Base-by-base conservation (phyloP, 2,329 filamentous ascomycete species). In the Calonectria henricotiae region DNA sequence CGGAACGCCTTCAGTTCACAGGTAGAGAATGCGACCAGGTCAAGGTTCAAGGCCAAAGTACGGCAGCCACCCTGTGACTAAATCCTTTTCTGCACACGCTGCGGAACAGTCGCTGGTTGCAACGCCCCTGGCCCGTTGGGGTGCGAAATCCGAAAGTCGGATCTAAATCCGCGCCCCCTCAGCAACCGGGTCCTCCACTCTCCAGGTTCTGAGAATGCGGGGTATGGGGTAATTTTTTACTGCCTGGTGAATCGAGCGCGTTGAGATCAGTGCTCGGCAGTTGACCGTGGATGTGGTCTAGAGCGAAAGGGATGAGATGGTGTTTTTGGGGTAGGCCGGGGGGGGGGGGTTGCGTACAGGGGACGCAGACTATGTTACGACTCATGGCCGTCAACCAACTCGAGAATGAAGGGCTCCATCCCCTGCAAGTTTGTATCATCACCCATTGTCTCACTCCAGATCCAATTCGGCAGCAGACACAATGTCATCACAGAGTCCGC, bases 221-320 rank as follows among this genome's bases (percentile, higher is more conserved):
- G 67, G 62, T 65, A 65, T 69, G 61, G 67, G 62, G 67, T 65
- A 61, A 51, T 41, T 12, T 32, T 6, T 23, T 20, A n/a, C 37
- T 23, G 5, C 27, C 46, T 23, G 2, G 17, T 9, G 30, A 17
- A 17, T 35, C 25, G 58, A 44, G 39, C 30, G 20, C 27, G 6
- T n/a, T 7, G 23, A 58, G 39, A 55, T 65, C 43, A 32, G n/a
- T 41, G 54, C 44, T 66, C 64, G 64, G 54, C 41, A 61, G 43
- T 43, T 61, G 64, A 2, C 43, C 32, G 44, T 41, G 13, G 32
- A 4, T 11, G 27, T 8, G 20, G 23, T 44, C 20, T 15, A 30
- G 30, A 20, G 20, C 30, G n/a, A 37, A 6, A 9, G 5, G 20
- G 61, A 30, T 15, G 30, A 25, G 3, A 63, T n/a, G 35, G 44